Base-by-base conservation (phyloP, 352 stramenopile species). In the Globisporangium mamillatum region DNA sequence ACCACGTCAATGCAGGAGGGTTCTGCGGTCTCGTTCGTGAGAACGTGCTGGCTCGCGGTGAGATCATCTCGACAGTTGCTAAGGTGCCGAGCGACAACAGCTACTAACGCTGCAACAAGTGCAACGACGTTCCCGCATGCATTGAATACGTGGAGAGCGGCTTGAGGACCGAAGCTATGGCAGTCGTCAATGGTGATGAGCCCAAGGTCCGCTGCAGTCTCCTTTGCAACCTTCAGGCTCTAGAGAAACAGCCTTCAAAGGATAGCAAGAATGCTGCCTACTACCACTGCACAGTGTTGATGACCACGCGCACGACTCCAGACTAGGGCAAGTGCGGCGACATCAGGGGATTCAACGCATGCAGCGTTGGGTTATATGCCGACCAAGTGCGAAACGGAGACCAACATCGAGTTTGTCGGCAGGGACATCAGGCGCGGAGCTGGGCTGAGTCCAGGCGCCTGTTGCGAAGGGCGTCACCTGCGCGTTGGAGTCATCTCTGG, bases 21-120 rank as follows among this genome's bases (percentile, higher is more conserved):
- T 36, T 34, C 52, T 36, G 52, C 52, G 52, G 52, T 27, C 52
- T 36, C 22, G 52, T 36, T 6, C 52, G 52, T 7, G 52, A 58
- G 12, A 58, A 58, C 10, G 3, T 58, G 52, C 24, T 34, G 3
- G 24, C 24, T 16, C 24, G 24, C 16, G 24, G 24, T 24, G 24
- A 58, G 24, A 58, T 34, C 52, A 58, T 58, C 52, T 58, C 12
- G 52, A 58, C 29, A 22, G 52, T 34, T 25, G 4, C 34, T 25
- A 58, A 58, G 24, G 52, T 4, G 2, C 4, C 52, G 22, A 58
- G 24, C 52, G 52, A 58, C 24, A 58, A 34, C 52, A 58, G 52
- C 52, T 58, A 58, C 52, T 58, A 22, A 1, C 32, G 53, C 53
- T 36, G 24, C 53, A 58, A 58, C 53, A 36, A 22, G 53, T 36